Base-by-base conservation (phyloP, 2,329 filamentous ascomycete genomes). In the Ophiostoma triangulosporum region DNA sequence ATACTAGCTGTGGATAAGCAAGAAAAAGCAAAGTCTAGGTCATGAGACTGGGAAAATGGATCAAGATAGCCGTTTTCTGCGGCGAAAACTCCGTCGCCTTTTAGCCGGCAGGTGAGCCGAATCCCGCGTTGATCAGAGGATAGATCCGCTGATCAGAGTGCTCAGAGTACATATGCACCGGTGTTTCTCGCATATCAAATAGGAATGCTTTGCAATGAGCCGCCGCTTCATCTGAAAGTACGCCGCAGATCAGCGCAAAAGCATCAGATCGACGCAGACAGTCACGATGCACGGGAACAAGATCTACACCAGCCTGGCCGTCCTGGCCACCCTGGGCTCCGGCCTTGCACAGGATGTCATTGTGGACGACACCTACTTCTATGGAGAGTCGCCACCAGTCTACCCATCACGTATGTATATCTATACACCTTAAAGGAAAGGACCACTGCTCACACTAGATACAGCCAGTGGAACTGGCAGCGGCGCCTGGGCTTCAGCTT, bases 401-500 rank as follows among this genome's bases (percentile, higher is more conserved):
- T 76, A 77, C 58, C 74, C 74, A 3, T 73, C 74, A 6, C 74
- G 22, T 11, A 22, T 9, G 24, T 46, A 14, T 3, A 6, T n/a
- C 14, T 46, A 4, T 14, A 5, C 9, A 8, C 6, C 20, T 40
- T 43, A 12, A 24, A n/a, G n/a, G n/a, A n/a, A n/a, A n/a, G n/a
- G n/a, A 12, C 7, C 9, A 20, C 4, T 24, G 3, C 20, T 43
- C 9, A 43, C 20, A 43, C n/a, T n/a, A n/a, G 22, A 15, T 17
- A 43, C 11, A 14, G 26, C 74, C n/a, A 62, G 69, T 31, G 68
- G 81, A 70, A 73, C 66, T 58, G 84, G 83, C 15, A 67, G 73
- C 15, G 82, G 79, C 12, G 70, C 77, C 31, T 91, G 86, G 86
- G 72, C 72, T 1, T 72, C 75, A 12, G 80, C 85, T 12, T 84